Conservation (phyloP, 176 grass and related monocot genomes). For the Oryza meyeriana region DNA sequence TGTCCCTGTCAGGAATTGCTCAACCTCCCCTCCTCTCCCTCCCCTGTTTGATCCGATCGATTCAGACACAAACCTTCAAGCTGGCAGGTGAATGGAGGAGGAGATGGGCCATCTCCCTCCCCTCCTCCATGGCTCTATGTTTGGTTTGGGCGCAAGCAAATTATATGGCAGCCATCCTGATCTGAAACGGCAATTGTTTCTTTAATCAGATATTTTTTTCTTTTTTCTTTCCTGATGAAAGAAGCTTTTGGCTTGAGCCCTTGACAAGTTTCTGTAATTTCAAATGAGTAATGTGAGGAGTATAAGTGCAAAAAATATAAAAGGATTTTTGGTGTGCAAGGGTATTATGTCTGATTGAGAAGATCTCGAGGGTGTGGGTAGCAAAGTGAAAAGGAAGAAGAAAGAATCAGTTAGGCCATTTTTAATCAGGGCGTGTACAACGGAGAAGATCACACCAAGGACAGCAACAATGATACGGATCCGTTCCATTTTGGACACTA, state of each 20-base stretch:
- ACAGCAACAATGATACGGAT: not conserved
- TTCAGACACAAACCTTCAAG: not conserved
- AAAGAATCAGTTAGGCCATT: not conserved
- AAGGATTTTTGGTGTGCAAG: not conserved
- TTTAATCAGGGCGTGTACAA: slow-evolving; percentile 11
- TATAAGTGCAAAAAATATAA: not conserved
- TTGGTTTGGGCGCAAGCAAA: not conserved
- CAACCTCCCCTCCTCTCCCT: not conserved
- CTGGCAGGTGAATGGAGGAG: not conserved
- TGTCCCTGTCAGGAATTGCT: slow-evolving; percentile 29
- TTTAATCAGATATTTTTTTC: not conserved
- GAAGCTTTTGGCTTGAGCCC: not conserved
- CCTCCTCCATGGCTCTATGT: not conserved
- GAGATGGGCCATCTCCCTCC: not conserved
- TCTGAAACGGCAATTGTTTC: not conserved
- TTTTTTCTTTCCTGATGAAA: not conserved
- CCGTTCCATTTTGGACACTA: not conserved
- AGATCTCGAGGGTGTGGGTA: not conserved
- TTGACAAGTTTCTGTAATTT: not conserved
- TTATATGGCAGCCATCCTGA: not conserved
- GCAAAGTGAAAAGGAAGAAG: not conserved
- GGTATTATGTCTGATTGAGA: not conserved
- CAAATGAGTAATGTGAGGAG: not conserved
- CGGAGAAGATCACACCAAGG: not conserved
- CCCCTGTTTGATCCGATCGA: not conserved